These are phyloP conservation scores for Macadamia tetraphylla DNA, from an alignment of 164 flowering plant species.

Conservation along the genomic window DNA sequence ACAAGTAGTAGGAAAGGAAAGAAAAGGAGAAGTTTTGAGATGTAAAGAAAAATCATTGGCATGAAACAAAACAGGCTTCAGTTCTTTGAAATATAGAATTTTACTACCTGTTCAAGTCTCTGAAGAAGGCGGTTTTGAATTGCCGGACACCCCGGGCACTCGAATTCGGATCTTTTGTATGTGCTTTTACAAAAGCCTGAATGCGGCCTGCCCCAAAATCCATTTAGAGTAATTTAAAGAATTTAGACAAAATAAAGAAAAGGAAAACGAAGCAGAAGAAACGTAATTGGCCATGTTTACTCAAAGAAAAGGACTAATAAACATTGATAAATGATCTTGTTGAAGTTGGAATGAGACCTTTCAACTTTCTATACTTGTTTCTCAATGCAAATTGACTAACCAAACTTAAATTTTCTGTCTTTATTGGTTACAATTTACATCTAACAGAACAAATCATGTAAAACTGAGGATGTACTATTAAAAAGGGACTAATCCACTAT, in stretches of 20 bases:
- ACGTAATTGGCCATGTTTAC: neutral
- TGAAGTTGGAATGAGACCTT: neutral
- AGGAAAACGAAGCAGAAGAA: neutral
- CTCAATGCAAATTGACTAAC: neutral
- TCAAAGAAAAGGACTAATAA: no score
- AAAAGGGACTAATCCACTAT: neutral
- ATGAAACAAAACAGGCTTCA: neutral
- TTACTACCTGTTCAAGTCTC: conserved; percentile 53
- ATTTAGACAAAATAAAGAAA: neutral
- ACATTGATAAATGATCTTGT: no score
- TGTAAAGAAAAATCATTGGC: neutral
- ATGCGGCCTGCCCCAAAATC: conserved; percentile 47
- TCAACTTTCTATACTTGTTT: neutral
- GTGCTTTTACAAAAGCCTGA: conserved; percentile 70
- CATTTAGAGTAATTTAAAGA: neutral
- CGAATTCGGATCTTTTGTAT: conserved; percentile 55
- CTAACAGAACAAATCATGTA: neutral
- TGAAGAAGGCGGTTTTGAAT: conserved; percentile 72
- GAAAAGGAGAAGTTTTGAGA: neutral
- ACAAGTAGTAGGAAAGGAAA: no score
- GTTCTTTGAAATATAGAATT: neutral
- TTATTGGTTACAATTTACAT: neutral
- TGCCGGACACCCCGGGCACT: conserved; percentile 65
- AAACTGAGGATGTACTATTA: neutral
- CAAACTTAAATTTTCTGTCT: neutral